Conservation (phyloP, 2,329 filamentous ascomycete genomes). For the Sporothrix brasiliensis region DNA sequence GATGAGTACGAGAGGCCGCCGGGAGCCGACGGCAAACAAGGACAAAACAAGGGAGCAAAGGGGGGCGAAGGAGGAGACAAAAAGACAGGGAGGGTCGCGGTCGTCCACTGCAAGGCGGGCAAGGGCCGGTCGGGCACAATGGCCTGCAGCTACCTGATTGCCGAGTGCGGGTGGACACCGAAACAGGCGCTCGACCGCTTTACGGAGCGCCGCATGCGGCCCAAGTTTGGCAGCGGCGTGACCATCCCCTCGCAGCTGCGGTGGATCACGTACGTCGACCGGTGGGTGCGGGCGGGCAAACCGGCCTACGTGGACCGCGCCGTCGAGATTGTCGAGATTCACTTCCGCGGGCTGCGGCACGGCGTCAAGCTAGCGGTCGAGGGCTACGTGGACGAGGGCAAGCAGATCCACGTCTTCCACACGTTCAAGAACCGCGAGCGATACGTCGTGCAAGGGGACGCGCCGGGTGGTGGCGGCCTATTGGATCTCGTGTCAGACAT, state of each 20-base stretch:
- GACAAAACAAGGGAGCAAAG: conserved; percentile 37
- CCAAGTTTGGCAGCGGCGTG: conserved; percentile 80
- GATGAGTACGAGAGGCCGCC: conserved; percentile 42
- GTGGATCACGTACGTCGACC: conserved; percentile 85
- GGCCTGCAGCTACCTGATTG: conserved; percentile 85
- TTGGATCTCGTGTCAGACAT: conserved; percentile 59
- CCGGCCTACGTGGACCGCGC: conserved; percentile 72
- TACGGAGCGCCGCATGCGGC: conserved; percentile 85
- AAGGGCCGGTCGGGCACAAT: conserved; percentile 91
- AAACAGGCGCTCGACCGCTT: conserved; percentile 59
- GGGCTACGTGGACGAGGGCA: conserved; percentile 85
- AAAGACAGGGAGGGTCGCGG: conserved; percentile 64
- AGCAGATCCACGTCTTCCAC: conserved; percentile 80
- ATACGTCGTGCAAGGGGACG: conserved; percentile 63
- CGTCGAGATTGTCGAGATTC: conserved; percentile 84
- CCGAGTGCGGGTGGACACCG: conserved; percentile 69
- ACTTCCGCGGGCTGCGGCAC: conserved; percentile 83
- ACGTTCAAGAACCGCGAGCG: conserved; percentile 76
- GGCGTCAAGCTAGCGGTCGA: conserved; percentile 87
- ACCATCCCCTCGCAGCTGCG: conserved; percentile 91
- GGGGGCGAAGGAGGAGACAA: conserved; percentile 10
- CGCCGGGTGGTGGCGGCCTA: conserved; percentile 54
- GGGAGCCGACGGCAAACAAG: conserved; percentile 38
- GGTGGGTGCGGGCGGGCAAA: conserved; percentile 69
- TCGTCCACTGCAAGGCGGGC: conserved; percentile 96